phyloP scores from a whole-genome alignment of 306 rosid genomes.

The Castanospermum australe region DNA sequence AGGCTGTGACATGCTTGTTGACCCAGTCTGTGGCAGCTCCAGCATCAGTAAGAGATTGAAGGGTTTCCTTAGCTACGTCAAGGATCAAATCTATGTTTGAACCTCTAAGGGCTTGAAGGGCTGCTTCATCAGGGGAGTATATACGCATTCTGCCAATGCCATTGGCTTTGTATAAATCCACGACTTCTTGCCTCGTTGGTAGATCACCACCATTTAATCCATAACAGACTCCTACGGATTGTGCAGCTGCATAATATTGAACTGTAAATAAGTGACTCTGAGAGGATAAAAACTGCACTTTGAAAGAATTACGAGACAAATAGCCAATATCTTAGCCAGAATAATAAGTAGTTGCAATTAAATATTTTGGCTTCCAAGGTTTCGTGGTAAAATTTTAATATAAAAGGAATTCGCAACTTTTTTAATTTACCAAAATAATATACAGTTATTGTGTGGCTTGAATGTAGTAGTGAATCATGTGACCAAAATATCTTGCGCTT shows the following conservation, averaged over 20 bases:
- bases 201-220: constrained; percentile 36
- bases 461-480: no score
- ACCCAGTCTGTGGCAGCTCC: constrained; percentile 46
- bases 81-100: constrained; percentile 50
- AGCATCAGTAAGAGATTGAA: constrained; percentile 32
- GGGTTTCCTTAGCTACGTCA: constrained; percentile 25
- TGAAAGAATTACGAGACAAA: background rate
- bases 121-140: constrained; percentile 37
- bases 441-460: no score
- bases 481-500: no score
- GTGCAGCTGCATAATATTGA: constrained; percentile 33
- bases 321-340: no score
- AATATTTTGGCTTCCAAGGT: no score
- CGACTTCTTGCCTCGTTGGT: constrained; percentile 39
- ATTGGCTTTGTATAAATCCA: constrained; percentile 33
- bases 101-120: constrained; percentile 49
- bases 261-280: no score
- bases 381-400: no score
- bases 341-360: no score
- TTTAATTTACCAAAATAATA: no score
- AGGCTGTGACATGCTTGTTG: constrained; percentile 20
- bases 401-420: no score
- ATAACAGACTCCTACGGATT: constrained; percentile 55
- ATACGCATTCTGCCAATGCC: constrained; percentile 40
- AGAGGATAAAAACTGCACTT: background rate